A percentile compares a stretch with the other conserved stretches of the same genome.
Evolutionary conservation across 1,284 basidiomycete species (phyloP).

Genomic region (Omphalotus olearius): DNA sequence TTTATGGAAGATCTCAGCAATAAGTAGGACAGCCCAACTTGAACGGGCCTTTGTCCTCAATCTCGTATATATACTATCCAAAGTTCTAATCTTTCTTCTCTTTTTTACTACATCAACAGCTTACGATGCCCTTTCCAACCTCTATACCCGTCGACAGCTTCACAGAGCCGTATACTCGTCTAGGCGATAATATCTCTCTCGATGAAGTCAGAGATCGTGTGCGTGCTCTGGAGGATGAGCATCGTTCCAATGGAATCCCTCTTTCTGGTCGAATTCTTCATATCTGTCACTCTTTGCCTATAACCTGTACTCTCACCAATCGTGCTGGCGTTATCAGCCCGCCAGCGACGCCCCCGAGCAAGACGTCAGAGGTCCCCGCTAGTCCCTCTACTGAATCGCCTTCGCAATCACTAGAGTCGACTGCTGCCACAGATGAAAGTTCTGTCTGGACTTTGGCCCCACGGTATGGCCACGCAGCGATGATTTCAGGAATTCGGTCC

Average conservation of each 20-base stretch:
- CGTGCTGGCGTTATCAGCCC: constrained; percentile 56
- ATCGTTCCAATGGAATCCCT: constrained; percentile 61
- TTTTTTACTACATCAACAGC: too few species aligned
- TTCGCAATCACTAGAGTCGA: constrained; percentile 16
- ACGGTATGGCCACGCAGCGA: constrained; percentile 90
- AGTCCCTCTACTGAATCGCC: constrained; percentile 19
- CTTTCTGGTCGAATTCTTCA: constrained; percentile 86
- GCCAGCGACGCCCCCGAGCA: constrained; percentile 61
- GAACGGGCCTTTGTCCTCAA: background rate
- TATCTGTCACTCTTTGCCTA: constrained; percentile 80
- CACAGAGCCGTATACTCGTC: constrained; percentile 43
- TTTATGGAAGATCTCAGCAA: too few species aligned
- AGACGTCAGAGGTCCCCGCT: constrained; percentile 38
- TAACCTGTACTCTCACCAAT: constrained; percentile 53
- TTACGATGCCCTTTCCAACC: background rate
- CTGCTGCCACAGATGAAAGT: constrained; percentile 10
- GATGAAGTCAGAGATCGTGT: constrained; percentile 60
- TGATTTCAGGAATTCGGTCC: constrained; percentile 91
- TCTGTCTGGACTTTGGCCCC: constrained; percentile 72
- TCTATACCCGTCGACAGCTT: constrained; percentile 37
- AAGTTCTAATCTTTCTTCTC: too few species aligned
- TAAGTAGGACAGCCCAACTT: too few species aligned
- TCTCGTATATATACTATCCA: background rate
- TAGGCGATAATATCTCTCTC: constrained; percentile 44
- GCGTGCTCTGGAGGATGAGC: constrained; percentile 61